Base-by-base conservation (phyloP, 805 yeast species). In the Danielia oregonensis region DNA sequence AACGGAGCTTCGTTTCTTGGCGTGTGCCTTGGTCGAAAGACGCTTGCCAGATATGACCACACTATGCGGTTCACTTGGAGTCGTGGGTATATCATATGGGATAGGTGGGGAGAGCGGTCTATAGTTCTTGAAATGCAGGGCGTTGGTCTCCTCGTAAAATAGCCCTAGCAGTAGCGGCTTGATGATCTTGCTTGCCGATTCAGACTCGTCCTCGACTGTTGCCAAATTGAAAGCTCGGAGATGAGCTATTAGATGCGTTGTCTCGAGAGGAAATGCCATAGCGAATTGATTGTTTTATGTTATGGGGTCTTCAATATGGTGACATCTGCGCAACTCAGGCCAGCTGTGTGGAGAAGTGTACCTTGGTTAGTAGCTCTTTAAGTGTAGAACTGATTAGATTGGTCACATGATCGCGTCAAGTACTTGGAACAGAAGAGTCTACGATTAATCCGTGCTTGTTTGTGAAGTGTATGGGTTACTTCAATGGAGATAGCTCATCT, bases 241-340 rank as follows among this genome's bases (percentile, higher is more conserved):
- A n/a, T 43, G 48, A 9, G 49, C 48, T 26, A 45, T 32, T 29
- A 47, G 48, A 24, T 47, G 43, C 12, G 40, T 21, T 5, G 51
- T 45, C 22, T 42, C 46, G 15, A 43, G 36, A 12, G 51, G 49
- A 19, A 47, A 47, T 2, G 51, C 45, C 51, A 47, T 47, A 7
- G 15, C 8, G 15, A 19, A 14, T 22, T 24, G n/a, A n/a, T n/a
- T n/a, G n/a, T n/a, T n/a, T n/a, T n/a, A n/a, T n/a, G n/a, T n/a
- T n/a, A n/a, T n/a, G n/a, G n/a, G n/a, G n/a, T n/a, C n/a, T n/a
- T n/a, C n/a, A n/a, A n/a, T n/a, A n/a, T n/a, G n/a, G n/a, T n/a
- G n/a, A n/a, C n/a, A n/a, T n/a, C n/a, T n/a, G n/a, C n/a, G n/a
- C n/a, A n/a, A n/a, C n/a, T n/a, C n/a, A n/a, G n/a, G n/a, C n/a